Evolutionary conservation across 1,139 yeast species (phyloP).

Genomic region (Candida sp.): DNA sequence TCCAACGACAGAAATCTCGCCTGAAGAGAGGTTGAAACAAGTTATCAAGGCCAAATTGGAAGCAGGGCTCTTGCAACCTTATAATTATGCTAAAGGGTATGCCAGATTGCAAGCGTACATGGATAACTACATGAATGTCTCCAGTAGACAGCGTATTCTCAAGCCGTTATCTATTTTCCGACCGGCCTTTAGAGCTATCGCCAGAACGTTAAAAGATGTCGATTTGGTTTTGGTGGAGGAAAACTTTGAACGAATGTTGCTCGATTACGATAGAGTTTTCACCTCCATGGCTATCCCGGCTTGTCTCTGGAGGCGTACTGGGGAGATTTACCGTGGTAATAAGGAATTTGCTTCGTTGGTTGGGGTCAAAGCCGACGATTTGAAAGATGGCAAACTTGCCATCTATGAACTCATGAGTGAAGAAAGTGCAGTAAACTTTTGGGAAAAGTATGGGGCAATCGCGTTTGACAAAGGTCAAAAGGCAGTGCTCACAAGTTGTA

Average conservation of each 20-base stretch:
- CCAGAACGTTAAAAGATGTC: conserved; percentile 85
- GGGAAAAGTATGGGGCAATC: conserved; percentile 97
- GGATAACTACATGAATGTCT: conserved; percentile 89
- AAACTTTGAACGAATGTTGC: conserved; percentile 86
- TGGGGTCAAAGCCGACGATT: conserved; percentile 88
- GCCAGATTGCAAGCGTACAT: conserved; percentile 86
- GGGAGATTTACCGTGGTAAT: conserved; percentile 93
- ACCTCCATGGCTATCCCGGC: conserved; percentile 99
- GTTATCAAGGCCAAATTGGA: conserved; percentile 95
- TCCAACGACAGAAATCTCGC: conserved; percentile 92
- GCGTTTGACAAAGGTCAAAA: conserved; percentile 97
- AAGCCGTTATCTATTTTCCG: conserved; percentile 85
- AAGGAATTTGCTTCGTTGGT: conserved; percentile 95
- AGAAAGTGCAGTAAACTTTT: conserved; percentile 95
- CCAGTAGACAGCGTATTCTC: conserved; percentile 82
- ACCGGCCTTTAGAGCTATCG: conserved; percentile 94
- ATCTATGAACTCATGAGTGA: conserved; percentile 95
- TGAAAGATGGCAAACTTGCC: conserved; percentile 89
- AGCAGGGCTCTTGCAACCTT: conserved; percentile 92
- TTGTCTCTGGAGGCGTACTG: conserved; percentile 96
- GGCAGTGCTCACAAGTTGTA: conserved; percentile 92
- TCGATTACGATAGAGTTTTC: conserved; percentile 93
- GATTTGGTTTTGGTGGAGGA: conserved; percentile 93
- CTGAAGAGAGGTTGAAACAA: conserved; percentile 90
- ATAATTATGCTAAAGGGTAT: conserved; percentile 92